Conservation (phyloP, 805 yeast genomes). For the Myxozyma vanderwaltii region DNA sequence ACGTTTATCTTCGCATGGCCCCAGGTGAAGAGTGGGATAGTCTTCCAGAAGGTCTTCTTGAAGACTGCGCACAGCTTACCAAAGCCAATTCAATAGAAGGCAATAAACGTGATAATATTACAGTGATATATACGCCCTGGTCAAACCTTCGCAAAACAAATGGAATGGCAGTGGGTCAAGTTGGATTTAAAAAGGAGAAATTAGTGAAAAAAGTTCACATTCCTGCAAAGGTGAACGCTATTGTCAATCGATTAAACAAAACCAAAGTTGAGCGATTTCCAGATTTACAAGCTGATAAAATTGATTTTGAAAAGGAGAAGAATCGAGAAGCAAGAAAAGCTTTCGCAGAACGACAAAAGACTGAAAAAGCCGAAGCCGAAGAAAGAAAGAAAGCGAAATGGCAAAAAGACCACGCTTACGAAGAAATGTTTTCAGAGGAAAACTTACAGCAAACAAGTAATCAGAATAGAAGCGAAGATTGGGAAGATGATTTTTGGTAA, state of each 20-base stretch:
- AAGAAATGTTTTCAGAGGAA: constrained; percentile 54
- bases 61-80: constrained; percentile 68
- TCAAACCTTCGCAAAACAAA: constrained; percentile 65
- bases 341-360: constrained; percentile 45
- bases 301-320: constrained; percentile 47
- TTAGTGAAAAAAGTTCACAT: constrained; percentile 56
- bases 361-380: constrained; percentile 45
- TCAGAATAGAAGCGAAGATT: constrained; percentile 53
- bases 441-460: constrained; percentile 50
- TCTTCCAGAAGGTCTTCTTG: constrained; percentile 56
- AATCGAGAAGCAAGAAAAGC: constrained; percentile 41
- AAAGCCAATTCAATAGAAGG: constrained; percentile 78
- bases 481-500: constrained; percentile 60
- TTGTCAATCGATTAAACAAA: constrained; percentile 64
- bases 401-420: constrained; percentile 49
- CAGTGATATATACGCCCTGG: constrained; percentile 75
- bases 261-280: constrained; percentile 60
- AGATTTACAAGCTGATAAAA: constrained; percentile 49
- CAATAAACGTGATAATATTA: constrained; percentile 65
- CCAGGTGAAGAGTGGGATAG: constrained; percentile 50
- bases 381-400: constrained; percentile 40
- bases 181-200: constrained; percentile 64
- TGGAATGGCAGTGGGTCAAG: constrained; percentile 78
- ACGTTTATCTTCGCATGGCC: constrained; percentile 63
- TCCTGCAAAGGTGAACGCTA: constrained; percentile 57